Evolutionary conservation across 2,329 filamentous ascomycete species (phyloP).

Genomic region (Neofusicoccum sp.): DNA sequence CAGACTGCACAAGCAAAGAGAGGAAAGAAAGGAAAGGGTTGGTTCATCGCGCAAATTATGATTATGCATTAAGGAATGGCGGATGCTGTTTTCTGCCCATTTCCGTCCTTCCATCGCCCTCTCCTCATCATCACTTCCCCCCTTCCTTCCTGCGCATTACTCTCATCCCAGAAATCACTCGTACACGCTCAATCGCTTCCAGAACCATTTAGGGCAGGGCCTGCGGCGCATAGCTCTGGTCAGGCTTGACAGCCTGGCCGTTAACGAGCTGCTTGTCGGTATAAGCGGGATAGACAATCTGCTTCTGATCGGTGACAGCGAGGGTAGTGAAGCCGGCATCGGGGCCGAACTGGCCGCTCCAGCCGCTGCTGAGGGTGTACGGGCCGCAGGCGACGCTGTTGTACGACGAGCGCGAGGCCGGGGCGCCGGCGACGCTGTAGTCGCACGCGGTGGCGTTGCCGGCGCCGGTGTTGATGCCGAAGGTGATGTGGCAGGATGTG

Average conservation of each 20-base stretch:
- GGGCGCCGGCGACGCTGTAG: conserved; percentile 10
- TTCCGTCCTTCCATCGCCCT: not conserved
- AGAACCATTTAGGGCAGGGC: not conserved
- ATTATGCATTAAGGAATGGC: not conserved
- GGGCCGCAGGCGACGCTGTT: conserved; percentile 13
- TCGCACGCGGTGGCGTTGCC: not conserved
- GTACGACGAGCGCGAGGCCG: not conserved
- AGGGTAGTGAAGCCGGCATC: conserved; percentile 16
- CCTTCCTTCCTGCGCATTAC: not conserved
- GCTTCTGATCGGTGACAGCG: conserved; percentile 2
- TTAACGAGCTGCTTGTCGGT: conserved; percentile 17
- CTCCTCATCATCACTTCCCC: not conserved
- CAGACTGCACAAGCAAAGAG: not conserved
- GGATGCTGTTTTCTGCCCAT: not conserved
- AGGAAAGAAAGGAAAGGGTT: not conserved
- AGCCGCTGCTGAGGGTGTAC: conserved; percentile 7
- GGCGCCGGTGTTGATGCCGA: conserved; percentile 10
- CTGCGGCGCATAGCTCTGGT: conserved; percentile 18
- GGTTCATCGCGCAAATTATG: not conserved
- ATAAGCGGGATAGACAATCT: conserved; percentile 17
- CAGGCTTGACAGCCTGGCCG: conserved; percentile 10
- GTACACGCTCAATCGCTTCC: not conserved
- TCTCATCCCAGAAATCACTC: not conserved
- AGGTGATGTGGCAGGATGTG: conserved; percentile 12
- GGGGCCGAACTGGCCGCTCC: conserved; percentile 17